Percentiles rank a stretch among this genome's conserved stretches.
phyloP scores from a whole-genome alignment of 192 early-diverging fungal genomes.

The Phycomyces nitens region DNA sequence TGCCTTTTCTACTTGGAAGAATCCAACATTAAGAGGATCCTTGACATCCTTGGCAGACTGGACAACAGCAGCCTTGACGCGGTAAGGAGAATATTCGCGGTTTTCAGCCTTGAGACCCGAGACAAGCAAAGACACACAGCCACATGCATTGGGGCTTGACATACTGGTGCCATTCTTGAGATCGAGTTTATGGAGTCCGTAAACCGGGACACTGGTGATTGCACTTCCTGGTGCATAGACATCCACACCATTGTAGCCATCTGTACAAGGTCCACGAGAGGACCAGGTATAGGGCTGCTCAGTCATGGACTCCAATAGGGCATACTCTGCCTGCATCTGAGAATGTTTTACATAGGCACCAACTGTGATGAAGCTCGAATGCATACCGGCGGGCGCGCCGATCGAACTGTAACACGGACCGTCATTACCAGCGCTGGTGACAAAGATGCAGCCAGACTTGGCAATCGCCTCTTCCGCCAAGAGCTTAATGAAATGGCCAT shows the following conservation, averaged over 20 bases:
- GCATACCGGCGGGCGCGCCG: conserved; percentile 80
- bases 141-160: conserved; percentile 86
- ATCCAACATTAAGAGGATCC: conserved; percentile 72
- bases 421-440: conserved; percentile 87
- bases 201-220: conserved; percentile 85
- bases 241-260: conserved; percentile 81
- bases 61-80: conserved; percentile 74
- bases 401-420: conserved; percentile 86
- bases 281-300: conserved; percentile 88
- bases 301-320: conserved; percentile 70
- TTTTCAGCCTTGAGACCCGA: conserved; percentile 78
- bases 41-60: conserved; percentile 73
- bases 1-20: conserved; percentile 85
- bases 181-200: conserved; percentile 62
- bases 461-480: conserved; percentile 82
- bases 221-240: conserved; percentile 90
- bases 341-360: conserved; percentile 85
- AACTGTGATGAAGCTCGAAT: conserved; percentile 77
- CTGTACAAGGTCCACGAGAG: conserved; percentile 80
- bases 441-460: conserved; percentile 79
- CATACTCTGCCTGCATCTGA: conserved; percentile 87
- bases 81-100: conserved; percentile 74
- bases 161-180: conserved; percentile 95
- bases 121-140: conserved; percentile 80
- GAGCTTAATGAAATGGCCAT: conserved; percentile 79